These are phyloP conservation scores for Chlamydomonas sphaeroides DNA, from an alignment of 139 green algal species.

Conservation along the genomic window DNA sequence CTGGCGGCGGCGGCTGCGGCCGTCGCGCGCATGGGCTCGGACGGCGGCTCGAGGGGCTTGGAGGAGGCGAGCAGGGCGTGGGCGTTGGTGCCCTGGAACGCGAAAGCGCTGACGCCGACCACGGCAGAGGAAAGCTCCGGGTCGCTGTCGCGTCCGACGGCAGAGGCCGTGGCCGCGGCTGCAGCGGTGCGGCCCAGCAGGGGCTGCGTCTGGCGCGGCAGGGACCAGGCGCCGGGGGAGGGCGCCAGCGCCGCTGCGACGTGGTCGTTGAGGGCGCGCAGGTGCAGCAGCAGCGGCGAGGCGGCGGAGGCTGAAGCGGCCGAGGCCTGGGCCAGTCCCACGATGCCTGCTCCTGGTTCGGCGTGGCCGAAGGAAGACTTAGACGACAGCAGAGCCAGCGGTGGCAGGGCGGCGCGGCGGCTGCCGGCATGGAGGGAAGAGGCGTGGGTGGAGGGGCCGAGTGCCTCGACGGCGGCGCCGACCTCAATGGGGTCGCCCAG, in stretches of 20 bases:
- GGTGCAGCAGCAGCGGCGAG: slow-evolving; percentile 63
- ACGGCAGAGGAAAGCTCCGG: background rate
- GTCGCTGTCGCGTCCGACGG: background rate
- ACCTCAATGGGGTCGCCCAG: slow-evolving; percentile 89
- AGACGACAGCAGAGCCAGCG: slow-evolving; percentile 62
- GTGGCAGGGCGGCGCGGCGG: background rate
- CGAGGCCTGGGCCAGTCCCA: slow-evolving; percentile 38
- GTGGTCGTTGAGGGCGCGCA: slow-evolving; percentile 74
- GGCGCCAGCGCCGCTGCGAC: slow-evolving; percentile 46
- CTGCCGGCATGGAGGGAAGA: background rate
- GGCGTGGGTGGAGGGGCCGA: background rate
- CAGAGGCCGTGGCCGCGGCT: background rate
- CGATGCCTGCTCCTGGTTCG: slow-evolving; percentile 78
- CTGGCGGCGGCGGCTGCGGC: background rate
- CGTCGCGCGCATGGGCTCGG: background rate
- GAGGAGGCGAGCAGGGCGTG: slow-evolving; percentile 57
- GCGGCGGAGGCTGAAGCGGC: background rate
- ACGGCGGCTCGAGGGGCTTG: too few species aligned
- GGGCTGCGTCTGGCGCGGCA: slow-evolving; percentile 25
- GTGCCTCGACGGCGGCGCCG: slow-evolving; percentile 40
- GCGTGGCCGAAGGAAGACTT: slow-evolving; percentile 82
- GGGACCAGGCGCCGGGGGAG: background rate
- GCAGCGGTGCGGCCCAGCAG: background rate
- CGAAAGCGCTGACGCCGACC: slow-evolving; percentile 75
- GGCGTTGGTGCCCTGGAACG: slow-evolving; percentile 86